Conservation (phyloP, 2,329 filamentous ascomycete genomes). For the Colletotrichum viniferum region DNA sequence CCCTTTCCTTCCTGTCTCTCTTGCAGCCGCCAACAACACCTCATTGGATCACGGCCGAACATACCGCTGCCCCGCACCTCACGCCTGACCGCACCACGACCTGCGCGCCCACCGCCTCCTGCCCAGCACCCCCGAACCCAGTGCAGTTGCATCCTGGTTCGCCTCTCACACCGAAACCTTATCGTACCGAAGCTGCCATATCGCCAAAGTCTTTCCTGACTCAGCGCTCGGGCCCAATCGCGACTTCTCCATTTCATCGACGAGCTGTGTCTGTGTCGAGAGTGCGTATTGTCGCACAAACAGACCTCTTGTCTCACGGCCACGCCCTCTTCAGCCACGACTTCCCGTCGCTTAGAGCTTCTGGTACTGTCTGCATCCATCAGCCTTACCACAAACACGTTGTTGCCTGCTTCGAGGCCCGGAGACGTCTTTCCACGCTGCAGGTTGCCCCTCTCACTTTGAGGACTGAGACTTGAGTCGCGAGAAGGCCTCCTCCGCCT, state of each 20-base stretch:
- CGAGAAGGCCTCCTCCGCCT: neutral
- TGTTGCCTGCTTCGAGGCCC: neutral
- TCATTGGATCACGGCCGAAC: neutral
- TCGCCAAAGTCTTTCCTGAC: neutral
- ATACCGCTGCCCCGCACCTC: slow-evolving; percentile 10
- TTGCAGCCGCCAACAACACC: neutral
- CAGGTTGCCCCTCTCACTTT: neutral
- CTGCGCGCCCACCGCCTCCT: neutral
- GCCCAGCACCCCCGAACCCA: neutral
- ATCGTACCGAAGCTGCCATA: neutral
- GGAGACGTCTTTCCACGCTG: neutral
- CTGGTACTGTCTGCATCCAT: neutral
- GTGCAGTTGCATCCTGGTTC: neutral
- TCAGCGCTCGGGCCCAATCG: neutral
- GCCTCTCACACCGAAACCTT: slow-evolving; percentile 15
- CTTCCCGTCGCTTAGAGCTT: neutral
- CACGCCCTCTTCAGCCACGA: neutral
- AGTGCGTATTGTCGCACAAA: neutral
- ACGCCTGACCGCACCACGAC: neutral
- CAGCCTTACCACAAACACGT: neutral
- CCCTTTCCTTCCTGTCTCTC: neutral
- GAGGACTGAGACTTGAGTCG: neutral
- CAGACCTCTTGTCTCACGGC: neutral
- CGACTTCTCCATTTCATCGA: neutral
- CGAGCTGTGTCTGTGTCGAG: neutral